phyloP scores from a whole-genome alignment of 106 monocot species.

The Xerophyta viscosa region DNA sequence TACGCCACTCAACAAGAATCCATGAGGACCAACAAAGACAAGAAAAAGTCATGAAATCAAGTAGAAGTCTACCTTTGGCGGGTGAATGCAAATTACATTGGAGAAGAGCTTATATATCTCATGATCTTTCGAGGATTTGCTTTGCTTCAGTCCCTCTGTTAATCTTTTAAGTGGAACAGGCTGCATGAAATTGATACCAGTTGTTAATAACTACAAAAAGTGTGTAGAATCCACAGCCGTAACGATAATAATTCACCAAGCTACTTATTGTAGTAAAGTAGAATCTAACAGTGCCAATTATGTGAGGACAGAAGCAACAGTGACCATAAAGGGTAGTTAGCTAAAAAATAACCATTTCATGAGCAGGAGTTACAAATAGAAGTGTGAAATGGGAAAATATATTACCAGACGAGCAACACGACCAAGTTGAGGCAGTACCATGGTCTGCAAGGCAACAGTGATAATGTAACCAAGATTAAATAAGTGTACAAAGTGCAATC shows the following conservation, averaged over 20 bases:
- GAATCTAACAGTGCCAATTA: too few relatives aligned
- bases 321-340: too few relatives aligned
- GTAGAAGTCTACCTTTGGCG: conserved; percentile 28
- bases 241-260: too few relatives aligned
- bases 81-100: conserved; percentile 27
- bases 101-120: conserved; percentile 28
- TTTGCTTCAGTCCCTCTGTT: conserved; percentile 23
- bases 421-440: conserved; percentile 66
- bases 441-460: conserved; percentile 46
- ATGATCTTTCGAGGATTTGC: conserved; percentile 26
- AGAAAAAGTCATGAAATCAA: not conserved
- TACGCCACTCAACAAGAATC: too few relatives aligned
- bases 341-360: too few relatives aligned
- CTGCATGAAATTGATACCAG: conserved; percentile 17
- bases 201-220: not conserved
- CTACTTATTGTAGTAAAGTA: too few relatives aligned
- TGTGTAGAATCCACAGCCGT: too few relatives aligned
- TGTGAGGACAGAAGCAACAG: too few relatives aligned
- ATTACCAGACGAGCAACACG: conserved; percentile 70
- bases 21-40: too few relatives aligned
- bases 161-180: conserved; percentile 31
- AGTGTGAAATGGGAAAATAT: not conserved
- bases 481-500: too few relatives aligned
- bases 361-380: not conserved
- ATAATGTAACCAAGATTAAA: too few relatives aligned